These are phyloP conservation scores for Anthracocystis panici-leucophaei DNA, from an alignment of 1,284 basidiomycete genomes.

Conservation along the genomic window DNA sequence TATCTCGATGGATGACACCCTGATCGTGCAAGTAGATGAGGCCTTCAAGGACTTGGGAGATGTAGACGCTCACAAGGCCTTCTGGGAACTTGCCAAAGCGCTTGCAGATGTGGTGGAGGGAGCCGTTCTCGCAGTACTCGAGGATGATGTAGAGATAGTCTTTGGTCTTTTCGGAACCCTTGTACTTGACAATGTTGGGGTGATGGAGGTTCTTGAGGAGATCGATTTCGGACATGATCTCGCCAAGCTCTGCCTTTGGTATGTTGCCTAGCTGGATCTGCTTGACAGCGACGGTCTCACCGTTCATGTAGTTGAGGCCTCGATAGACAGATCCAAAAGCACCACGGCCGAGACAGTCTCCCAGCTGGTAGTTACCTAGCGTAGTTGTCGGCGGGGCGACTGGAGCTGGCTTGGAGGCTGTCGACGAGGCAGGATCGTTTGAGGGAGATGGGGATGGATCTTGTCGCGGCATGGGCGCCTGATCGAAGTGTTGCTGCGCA, in stretches of 20 bases:
- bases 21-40: slow-evolving; percentile 65
- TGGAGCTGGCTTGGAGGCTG: slow-evolving; percentile 2
- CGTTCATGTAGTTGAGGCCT: slow-evolving; percentile 94
- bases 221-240: slow-evolving; percentile 99
- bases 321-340: slow-evolving; percentile 94
- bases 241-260: slow-evolving; percentile 88
- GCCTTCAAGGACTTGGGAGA: slow-evolving; percentile 79
- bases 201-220: slow-evolving; percentile 93
- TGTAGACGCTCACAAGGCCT: slow-evolving; percentile 93
- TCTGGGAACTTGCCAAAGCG: slow-evolving; percentile 98
- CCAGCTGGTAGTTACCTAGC: slow-evolving; percentile 72
- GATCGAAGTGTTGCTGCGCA: neutral
- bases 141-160: slow-evolving; percentile 96
- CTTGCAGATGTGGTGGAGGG: slow-evolving; percentile 92
- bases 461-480: slow-evolving; percentile 4
- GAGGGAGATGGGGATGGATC: slow-evolving; percentile 1
- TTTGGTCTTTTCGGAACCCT: slow-evolving; percentile 93
- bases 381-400: slow-evolving; percentile 10
- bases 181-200: slow-evolving; percentile 97
- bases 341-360: slow-evolving; percentile 91
- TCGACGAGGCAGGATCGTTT: neutral
- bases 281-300: slow-evolving; percentile 71
- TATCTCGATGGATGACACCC: slow-evolving; percentile 64
- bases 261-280: slow-evolving; percentile 83
- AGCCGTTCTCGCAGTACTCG: slow-evolving; percentile 99